Conservation (phyloP, 2,329 filamentous ascomycete species). For the Colletotrichum sp. region DNA sequence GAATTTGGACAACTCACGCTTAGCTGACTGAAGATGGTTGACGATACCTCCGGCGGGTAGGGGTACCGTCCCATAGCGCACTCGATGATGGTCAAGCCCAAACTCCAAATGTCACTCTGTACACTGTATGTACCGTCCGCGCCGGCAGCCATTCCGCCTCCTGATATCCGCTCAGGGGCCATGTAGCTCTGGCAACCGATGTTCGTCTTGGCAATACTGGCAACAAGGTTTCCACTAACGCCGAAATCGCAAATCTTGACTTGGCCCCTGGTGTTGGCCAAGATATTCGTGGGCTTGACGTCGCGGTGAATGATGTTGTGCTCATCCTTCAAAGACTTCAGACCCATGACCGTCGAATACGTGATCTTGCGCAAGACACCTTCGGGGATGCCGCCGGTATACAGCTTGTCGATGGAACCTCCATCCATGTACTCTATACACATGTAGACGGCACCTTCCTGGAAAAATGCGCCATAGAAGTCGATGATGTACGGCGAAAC, state of each 20-base stretch:
- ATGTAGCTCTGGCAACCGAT: conserved; percentile 99
- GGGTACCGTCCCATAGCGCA: conserved; percentile 94
- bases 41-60: conserved; percentile 95
- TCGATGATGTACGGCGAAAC: conserved; percentile 97
- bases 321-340: conserved; percentile 94
- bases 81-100: conserved; percentile 94
- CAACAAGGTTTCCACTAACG: conserved; percentile 93
- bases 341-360: conserved; percentile 84
- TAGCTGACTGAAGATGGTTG: conserved; percentile 97
- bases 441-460: conserved; percentile 98
- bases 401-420: conserved; percentile 95
- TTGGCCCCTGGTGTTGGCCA: conserved; percentile 87
- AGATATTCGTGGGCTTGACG: conserved; percentile 98
- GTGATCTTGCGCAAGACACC: conserved; percentile 88
- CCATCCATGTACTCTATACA: conserved; percentile 99
- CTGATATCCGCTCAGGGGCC: conserved; percentile 94
- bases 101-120: conserved; percentile 96
- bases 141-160: conserved; percentile 77
- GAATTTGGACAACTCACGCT: conserved; percentile 69
- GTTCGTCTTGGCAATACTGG: conserved; percentile 97
- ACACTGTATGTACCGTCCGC: conserved; percentile 92
- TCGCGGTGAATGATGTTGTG: conserved; percentile 99
- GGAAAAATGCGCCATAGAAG: conserved; percentile 98
- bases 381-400: conserved; percentile 89
- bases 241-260: conserved; percentile 99